phyloP scores from a whole-genome alignment of 1,139 yeast species.

The Hansenula lynferdii region DNA sequence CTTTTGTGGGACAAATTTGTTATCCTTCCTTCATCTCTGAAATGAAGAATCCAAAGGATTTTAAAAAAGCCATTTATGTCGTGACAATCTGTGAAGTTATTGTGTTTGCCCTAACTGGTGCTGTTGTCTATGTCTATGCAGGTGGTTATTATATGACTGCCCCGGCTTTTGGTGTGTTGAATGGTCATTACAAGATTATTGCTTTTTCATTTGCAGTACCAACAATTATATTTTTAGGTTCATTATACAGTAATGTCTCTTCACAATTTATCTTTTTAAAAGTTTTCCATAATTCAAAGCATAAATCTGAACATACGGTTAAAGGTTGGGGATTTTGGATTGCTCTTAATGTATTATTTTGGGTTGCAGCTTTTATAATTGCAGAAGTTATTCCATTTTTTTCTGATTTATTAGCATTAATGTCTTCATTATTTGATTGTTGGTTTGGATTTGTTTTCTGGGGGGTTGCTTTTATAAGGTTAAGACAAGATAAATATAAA shows the following conservation, averaged over 20 bases:
- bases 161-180: slow-evolving; percentile 55
- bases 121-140: slow-evolving; percentile 52
- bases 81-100: slow-evolving; percentile 48
- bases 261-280: slow-evolving; percentile 45
- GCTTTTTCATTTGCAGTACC: slow-evolving; percentile 61
- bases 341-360: slow-evolving; percentile 35
- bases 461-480: slow-evolving; percentile 55
- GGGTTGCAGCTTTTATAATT: slow-evolving; percentile 52
- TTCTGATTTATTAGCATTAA: slow-evolving; percentile 50
- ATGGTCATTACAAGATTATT: slow-evolving; percentile 41
- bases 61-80: slow-evolving; percentile 49
- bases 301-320: slow-evolving; percentile 43
- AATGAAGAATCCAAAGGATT: slow-evolving; percentile 54
- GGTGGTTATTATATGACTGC: slow-evolving; percentile 51
- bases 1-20: slow-evolving; percentile 61
- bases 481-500: slow-evolving; percentile 27
- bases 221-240: slow-evolving; percentile 51
- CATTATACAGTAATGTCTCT: slow-evolving; percentile 50
- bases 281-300: slow-evolving; percentile 39
- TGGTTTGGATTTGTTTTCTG: slow-evolving; percentile 65
- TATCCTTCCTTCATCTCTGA: slow-evolving; percentile 61
- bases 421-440: slow-evolving; percentile 62
- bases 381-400: slow-evolving; percentile 65
- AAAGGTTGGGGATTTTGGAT: slow-evolving; percentile 52
- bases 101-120: slow-evolving; percentile 48